Evolutionary conservation across 345 rosid genomes (phyloP), one percentile per base, ranked within the genome.

Genomic region (Rhodamnia argentea): DNA sequence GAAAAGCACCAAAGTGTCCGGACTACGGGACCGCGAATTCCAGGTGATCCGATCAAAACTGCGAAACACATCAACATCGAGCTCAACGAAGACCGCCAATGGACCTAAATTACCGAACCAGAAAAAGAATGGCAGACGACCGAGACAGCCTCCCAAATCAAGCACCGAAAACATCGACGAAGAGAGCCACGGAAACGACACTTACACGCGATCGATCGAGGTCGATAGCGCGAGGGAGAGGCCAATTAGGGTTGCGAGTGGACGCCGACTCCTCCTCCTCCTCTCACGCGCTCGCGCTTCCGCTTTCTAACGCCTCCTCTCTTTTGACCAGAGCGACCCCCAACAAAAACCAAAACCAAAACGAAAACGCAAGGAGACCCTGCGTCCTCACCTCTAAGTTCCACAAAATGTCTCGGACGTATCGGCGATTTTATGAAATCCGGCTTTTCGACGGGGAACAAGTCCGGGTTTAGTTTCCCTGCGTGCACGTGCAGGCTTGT

Each of bases 401-500:
- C 82, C 47, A 16, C 47, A 32, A 37, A 70, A 32, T 70, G 44
- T 10, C 86, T 1, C 96, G 97, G 97, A 96, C 95, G 54, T 92
- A 90, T 92, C 94, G 91, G 91, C 92, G 96, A 90, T 91, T 37
- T 42, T 87, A 93, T 97, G 88, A 88, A 96, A 91, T 96, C 92
- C 90, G 92, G 89, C 90, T 95, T 88, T 84, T 70, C 83, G 57
- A 57, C 29, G 84, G 90, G 84, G 86, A 86, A 88, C 88, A 91
- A 92, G 93, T 95, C 98, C 98, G 98, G 96, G 97, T 91, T 94
- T 44, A 7, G 81, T 55, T 94, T 85, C 92, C 84, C 90, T 95
- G 91, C 53, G 52, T 32, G 58, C 85, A 86, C 85, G 94, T 85
- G 91, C 87, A 91, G 59, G 12, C 64, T 23, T 42, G 78, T 62